Evolutionary conservation across 1,284 basidiomycete genomes (phyloP), one percentile per base, ranked within the genome.

Genomic region (Coniferiporia sulphurascens): DNA sequence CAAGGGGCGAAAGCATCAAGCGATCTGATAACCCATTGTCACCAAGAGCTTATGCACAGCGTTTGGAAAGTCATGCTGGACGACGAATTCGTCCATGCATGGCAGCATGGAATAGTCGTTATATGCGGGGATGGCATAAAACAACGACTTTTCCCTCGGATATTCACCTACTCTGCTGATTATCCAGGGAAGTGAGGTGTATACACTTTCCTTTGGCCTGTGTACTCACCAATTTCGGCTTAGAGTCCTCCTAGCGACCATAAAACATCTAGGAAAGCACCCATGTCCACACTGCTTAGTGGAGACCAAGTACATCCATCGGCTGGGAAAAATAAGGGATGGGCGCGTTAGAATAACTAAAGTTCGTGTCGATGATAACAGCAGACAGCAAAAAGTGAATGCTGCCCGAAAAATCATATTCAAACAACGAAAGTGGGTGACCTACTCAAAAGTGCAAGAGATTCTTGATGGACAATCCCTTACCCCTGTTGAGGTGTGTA

Each of bases 131-230:
- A 76, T 64, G 68, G 68, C 0, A 55, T 74, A 0, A 48, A 43
- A 1, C 55, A 63, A 0, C 63, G 60, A 21, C 59, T 73, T 0
- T 73, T 70, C 51, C 68, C 63, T 7, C 60, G 63, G 0, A 65
- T 76, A 7, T 69, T 74, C 17, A 70, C 65, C 2, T 72, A 74
- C 60, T 65, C 70, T 1, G 69, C 69, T 65, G 71, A 67, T 59
- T 74, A 74, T 50, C 71, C 70, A 0, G 72, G 75, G 45, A 73
- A 73, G 73, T 73, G 55, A 50, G n/a, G 65, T 65, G 2, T 5
- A 9, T 22, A 38, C 36, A 13, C 13, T 13, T 38, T 6, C 36
- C 19, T 10, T 38, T 6, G 9, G 27, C 17, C 22, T 8, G 5
- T 41, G 55, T 52, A 15, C 50, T 41, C 58, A 45, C 27, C n/a